A percentile compares a stretch with the other conserved stretches of the same genome.
Evolutionary conservation across 345 rosid genomes (phyloP).

Genomic region (Sonneratia caseolaris): DNA sequence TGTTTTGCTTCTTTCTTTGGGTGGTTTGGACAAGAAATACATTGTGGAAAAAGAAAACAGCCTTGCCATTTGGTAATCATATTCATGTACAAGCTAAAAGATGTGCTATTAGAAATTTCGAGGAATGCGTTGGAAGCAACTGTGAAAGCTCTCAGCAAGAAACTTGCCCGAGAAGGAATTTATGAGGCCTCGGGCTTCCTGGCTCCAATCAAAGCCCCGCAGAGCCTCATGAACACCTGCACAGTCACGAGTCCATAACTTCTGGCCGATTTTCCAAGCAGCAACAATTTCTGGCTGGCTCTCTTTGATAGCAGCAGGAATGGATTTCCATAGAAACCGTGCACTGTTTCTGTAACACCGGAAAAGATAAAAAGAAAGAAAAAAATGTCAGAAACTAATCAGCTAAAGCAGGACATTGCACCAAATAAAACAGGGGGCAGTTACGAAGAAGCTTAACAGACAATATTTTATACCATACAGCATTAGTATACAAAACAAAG

Average conservation of each 20-base stretch:
- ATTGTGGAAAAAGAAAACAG: not conserved
- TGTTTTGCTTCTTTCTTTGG: too few relatives aligned
- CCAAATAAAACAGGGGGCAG: not conserved
- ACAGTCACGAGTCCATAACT: constrained; percentile 71
- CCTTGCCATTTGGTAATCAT: not conserved
- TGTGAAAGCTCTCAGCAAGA: not conserved
- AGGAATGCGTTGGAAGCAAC: not conserved
- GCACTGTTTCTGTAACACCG: constrained; percentile 51
- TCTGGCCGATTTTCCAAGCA: constrained; percentile 74
- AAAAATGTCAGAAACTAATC: not conserved
- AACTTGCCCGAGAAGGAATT: constrained; percentile 58
- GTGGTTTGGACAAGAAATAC: too few relatives aligned
- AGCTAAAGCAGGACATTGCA: not conserved
- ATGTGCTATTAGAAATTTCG: not conserved
- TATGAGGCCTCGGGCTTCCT: constrained; percentile 46
- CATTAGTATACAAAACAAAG: not conserved
- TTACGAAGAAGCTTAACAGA: not conserved
- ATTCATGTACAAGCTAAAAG: not conserved
- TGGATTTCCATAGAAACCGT: constrained; percentile 74
- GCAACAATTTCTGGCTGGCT: constrained; percentile 62
- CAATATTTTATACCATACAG: not conserved
- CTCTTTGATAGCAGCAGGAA: constrained; percentile 57
- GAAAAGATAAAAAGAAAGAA: not conserved
- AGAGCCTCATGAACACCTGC: constrained; percentile 68
- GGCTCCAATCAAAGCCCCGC: constrained; percentile 69